These are phyloP conservation scores for Narthecium ossifragum DNA, from an alignment of 106 monocot species.

Conservation along the genomic window DNA sequence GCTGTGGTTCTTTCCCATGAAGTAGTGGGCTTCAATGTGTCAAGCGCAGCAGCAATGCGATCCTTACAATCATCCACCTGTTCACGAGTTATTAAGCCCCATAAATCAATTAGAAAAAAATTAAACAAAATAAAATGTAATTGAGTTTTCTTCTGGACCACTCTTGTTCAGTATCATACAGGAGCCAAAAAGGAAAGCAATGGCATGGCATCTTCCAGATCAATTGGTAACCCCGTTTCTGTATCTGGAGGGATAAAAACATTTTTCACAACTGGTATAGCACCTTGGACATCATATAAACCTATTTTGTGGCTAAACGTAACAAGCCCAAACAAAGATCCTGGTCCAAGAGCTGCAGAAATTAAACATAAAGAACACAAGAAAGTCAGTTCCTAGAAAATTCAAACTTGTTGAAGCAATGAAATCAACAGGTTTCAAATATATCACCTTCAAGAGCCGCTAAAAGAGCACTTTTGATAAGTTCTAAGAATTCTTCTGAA, in stretches of 20 bases:
- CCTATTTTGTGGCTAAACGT: slow-evolving; percentile 98
- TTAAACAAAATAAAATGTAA: too few relatives aligned
- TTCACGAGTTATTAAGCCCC: slow-evolving; percentile 3
- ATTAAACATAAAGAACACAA: slow-evolving; percentile 5
- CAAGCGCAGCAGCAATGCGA: slow-evolving; percentile 86
- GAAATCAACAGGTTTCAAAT: neutral
- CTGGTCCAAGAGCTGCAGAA: slow-evolving; percentile 78
- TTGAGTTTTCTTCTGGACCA: too few relatives aligned
- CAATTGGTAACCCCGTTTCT: slow-evolving; percentile 54
- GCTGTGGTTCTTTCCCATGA: slow-evolving; percentile 86
- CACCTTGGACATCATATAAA: slow-evolving; percentile 95
- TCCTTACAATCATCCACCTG: slow-evolving; percentile 95
- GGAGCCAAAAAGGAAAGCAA: slow-evolving; percentile 96
- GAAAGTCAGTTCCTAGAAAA: neutral
- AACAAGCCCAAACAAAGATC: slow-evolving; percentile 92
- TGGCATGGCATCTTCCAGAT: slow-evolving; percentile 97
- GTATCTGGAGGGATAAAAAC: slow-evolving; percentile 82
- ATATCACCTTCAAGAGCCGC: slow-evolving; percentile 87
- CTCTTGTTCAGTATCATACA: slow-evolving; percentile 48
- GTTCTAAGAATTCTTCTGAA: slow-evolving; percentile 98
- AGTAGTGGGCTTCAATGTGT: slow-evolving; percentile 83
- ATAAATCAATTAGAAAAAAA: neutral
- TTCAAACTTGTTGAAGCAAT: neutral
- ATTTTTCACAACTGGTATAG: slow-evolving; percentile 92
- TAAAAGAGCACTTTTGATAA: slow-evolving; percentile 87